A percentile compares a stretch with the other conserved stretches of the same genome.
phyloP scores from a whole-genome alignment of 352 stramenopile genomes.

The Phytopythium helicoides region DNA sequence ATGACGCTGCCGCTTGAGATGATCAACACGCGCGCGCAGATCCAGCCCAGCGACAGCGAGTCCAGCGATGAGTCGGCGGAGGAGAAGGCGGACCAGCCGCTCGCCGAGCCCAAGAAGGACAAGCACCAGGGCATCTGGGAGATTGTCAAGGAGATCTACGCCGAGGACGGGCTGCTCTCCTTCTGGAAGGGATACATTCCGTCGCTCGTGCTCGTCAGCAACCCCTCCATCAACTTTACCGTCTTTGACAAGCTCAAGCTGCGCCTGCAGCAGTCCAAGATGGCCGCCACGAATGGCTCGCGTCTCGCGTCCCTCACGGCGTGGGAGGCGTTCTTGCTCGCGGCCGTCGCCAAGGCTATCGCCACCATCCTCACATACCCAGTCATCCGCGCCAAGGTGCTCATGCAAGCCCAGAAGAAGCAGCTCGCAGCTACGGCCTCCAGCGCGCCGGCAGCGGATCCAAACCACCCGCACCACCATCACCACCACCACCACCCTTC shows the following conservation, averaged over 20 bases:
- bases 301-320: constrained; percentile 55
- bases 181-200: constrained; percentile 90
- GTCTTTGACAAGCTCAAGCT: constrained; percentile 87
- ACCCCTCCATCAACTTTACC: constrained; percentile 90
- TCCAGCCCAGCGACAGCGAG: constrained; percentile 44
- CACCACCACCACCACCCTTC: constrained; percentile 40
- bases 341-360: constrained; percentile 77
- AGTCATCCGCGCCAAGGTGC: constrained; percentile 85
- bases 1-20: constrained; percentile 88
- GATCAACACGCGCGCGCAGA: constrained; percentile 86
- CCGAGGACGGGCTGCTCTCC: constrained; percentile 59
- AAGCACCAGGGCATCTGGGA: constrained; percentile 42
- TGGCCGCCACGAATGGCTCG: constrained; percentile 28
- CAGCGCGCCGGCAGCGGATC: neutral
- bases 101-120: neutral
- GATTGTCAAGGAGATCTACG: constrained; percentile 61
- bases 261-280: constrained; percentile 51
- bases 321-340: constrained; percentile 77
- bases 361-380: constrained; percentile 88
- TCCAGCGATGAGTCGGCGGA: constrained; percentile 32
- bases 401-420: constrained; percentile 84
- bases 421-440: constrained; percentile 22
- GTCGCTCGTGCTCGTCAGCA: constrained; percentile 86
- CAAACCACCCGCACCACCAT: constrained; percentile 8
- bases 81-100: constrained; percentile 9